phyloP scores from a whole-genome alignment of 129 eudicot species.

The Saposhnikovia divaricata region DNA sequence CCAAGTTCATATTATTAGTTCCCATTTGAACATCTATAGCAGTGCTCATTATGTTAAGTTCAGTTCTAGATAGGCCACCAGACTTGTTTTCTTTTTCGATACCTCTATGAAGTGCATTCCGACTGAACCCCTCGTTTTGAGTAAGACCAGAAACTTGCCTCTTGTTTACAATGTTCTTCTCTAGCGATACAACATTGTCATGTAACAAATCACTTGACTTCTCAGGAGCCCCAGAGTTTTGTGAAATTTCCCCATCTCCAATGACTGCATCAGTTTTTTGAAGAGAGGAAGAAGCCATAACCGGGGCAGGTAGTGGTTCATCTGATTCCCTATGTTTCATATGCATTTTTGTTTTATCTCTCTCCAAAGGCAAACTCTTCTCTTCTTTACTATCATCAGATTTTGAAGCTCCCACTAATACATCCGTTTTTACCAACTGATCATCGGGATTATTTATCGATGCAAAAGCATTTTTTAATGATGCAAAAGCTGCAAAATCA shows the following conservation, averaged over 20 bases:
- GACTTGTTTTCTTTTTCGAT: conserved; percentile 7
- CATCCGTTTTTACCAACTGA: conserved; percentile 16
- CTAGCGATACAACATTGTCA: conserved; percentile 18
- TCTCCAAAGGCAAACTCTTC: not conserved
- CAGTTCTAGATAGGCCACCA: not conserved
- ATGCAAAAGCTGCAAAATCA: not conserved
- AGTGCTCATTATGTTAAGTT: conserved; percentile 14
- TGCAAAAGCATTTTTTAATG: not conserved
- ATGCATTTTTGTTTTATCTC: conserved; percentile 8
- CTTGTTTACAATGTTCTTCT: conserved; percentile 16
- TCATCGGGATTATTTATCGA: not conserved
- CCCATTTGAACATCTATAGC: conserved; percentile 10
- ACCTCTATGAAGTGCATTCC: conserved; percentile 16
- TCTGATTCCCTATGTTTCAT: conserved; percentile 24
- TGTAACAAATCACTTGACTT: conserved; percentile 17
- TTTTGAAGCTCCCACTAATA: conserved; percentile 10
- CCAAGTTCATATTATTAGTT: conserved; percentile 17
- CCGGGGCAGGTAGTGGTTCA: conserved; percentile 12
- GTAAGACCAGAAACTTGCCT: conserved; percentile 6
- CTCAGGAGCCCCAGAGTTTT: conserved; percentile 18
- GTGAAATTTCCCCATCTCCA: conserved; percentile 62
- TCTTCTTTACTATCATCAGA: not conserved
- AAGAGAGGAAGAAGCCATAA: conserved; percentile 13
- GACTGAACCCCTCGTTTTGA: conserved; percentile 3
- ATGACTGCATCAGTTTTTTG: conserved; percentile 27